Evolutionary conservation across 2,329 filamentous ascomycete species (phyloP).

Genomic region (Colletotrichum caudatum): DNA sequence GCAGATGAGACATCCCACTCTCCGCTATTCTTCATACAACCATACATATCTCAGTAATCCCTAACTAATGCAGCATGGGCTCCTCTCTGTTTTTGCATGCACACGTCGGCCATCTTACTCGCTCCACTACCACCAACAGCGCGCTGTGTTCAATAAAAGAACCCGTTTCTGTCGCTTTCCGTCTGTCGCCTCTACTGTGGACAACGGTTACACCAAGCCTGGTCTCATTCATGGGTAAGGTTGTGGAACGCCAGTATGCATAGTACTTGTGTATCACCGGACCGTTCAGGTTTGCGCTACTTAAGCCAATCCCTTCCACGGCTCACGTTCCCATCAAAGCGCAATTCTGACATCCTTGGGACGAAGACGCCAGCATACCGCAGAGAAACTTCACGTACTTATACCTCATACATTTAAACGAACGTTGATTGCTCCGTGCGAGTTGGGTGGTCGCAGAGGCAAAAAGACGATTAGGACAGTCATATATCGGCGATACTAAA

Average conservation of each 20-base stretch:
- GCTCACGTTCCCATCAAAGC: not conserved
- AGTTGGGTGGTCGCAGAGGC: not conserved
- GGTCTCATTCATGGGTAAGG: conserved; percentile 13
- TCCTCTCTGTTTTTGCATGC: not conserved
- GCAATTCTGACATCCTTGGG: not conserved
- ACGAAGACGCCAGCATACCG: not conserved
- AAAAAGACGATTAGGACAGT: not conserved
- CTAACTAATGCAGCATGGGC: not conserved
- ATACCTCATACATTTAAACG: not conserved
- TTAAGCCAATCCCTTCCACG: not conserved
- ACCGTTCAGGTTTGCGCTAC: not conserved
- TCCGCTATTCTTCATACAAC: conserved; percentile 11
- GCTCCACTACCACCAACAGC: not conserved
- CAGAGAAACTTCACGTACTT: not conserved
- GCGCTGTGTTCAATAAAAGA: conserved; percentile 4
- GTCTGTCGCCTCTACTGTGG: conserved; percentile 14
- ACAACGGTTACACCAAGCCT: conserved; percentile 9
- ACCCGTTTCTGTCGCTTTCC: conserved; percentile 5
- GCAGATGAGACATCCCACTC: not conserved
- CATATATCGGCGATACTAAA: not conserved
- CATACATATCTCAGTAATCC: not conserved
- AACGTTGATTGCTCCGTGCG: not conserved
- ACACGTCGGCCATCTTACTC: not conserved
- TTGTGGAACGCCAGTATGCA: conserved; percentile 11
- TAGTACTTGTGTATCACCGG: not conserved